Base-by-base conservation (phyloP, 352 stramenopile genomes). In the Pythium aristosporum region DNA sequence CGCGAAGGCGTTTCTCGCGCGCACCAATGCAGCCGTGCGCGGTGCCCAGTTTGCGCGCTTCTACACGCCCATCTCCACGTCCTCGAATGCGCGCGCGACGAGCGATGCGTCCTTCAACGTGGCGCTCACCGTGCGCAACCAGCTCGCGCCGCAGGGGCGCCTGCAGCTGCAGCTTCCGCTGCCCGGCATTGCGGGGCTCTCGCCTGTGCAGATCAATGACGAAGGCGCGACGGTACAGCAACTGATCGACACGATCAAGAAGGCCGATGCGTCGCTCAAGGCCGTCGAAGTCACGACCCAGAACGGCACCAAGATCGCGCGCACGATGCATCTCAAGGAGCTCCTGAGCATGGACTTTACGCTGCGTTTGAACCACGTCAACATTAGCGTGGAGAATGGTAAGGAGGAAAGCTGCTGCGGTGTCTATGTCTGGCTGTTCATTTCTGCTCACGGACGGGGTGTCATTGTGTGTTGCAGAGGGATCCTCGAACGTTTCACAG, bases 291-390 rank as follows among this genome's bases (percentile, higher is more conserved):
- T 88, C n/a, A 82, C 82, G 9, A 88, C 79, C 20, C 72, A 64
- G n/a, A 79, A 89, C 43, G 82, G 84, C 57, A 82, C 74, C 20
- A 90, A 87, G 30, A 61, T 92, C 54, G 80, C 82, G 49, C 83
- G 82, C 47, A 89, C 75, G 9, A 80, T 89, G 56, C 77, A 80
- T 18, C 57, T 93, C 8, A 55, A 62, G 10, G 82, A 89, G 57
- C 74, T 93, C 46, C 82, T 77, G 44, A 68, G 70, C 53, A 86
- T 91, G 74, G 32, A 78, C 20, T 89, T 93, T 61, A 85, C 87
- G 54, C 54, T 93, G 34, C 76, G 80, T 9, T 64, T 93, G 13
- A 90, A 93, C 67, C 73, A 89, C 54, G 71, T 88, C 21, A 80
- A 83, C 60, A 62, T 89, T 30, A 32, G 86, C 34, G 65, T 88